Evolutionary conservation across 2,329 filamentous ascomycete species (phyloP).

Genomic region (Zopfia rhizophila): DNA sequence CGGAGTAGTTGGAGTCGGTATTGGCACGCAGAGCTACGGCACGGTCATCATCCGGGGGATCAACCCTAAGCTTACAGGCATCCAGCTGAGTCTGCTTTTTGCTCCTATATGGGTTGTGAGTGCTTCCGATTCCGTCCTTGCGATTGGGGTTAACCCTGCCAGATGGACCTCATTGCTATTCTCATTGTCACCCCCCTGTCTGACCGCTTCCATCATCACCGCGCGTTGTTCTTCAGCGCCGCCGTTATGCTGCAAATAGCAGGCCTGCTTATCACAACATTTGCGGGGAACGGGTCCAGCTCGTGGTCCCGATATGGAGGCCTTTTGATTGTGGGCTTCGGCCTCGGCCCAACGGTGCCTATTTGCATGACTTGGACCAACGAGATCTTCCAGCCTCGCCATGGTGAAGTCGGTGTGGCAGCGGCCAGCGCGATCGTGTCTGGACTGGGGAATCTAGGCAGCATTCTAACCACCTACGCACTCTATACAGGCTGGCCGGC

Average conservation of each 20-base stretch:
- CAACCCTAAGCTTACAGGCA: constrained; percentile 75
- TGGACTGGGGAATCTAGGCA: constrained; percentile 86
- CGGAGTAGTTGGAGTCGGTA: constrained; percentile 90
- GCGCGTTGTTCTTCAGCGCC: constrained; percentile 82
- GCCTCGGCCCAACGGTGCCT: constrained; percentile 88
- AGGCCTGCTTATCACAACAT: constrained; percentile 81
- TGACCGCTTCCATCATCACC: constrained; percentile 84
- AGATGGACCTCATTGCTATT: constrained; percentile 91
- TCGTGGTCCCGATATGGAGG: constrained; percentile 89
- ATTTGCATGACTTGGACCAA: constrained; percentile 95
- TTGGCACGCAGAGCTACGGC: constrained; percentile 88
- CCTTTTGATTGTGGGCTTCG: constrained; percentile 89
- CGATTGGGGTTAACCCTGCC: constrained; percentile 20
- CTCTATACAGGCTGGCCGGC: constrained; percentile 87
- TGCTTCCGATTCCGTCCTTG: constrained; percentile 22
- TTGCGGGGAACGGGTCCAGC: constrained; percentile 69
- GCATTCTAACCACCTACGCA: constrained; percentile 87
- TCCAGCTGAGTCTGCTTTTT: constrained; percentile 83
- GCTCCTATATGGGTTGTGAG: constrained; percentile 91
- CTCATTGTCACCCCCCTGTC: constrained; percentile 85
- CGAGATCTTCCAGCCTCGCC: constrained; percentile 88
- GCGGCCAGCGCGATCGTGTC: constrained; percentile 87
- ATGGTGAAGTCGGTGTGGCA: constrained; percentile 90
- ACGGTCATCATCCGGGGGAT: constrained; percentile 87
- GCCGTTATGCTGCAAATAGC: constrained; percentile 82